Conservation (phyloP, 352 stramenopile genomes). For the Thalassiosira ordinaria region DNA sequence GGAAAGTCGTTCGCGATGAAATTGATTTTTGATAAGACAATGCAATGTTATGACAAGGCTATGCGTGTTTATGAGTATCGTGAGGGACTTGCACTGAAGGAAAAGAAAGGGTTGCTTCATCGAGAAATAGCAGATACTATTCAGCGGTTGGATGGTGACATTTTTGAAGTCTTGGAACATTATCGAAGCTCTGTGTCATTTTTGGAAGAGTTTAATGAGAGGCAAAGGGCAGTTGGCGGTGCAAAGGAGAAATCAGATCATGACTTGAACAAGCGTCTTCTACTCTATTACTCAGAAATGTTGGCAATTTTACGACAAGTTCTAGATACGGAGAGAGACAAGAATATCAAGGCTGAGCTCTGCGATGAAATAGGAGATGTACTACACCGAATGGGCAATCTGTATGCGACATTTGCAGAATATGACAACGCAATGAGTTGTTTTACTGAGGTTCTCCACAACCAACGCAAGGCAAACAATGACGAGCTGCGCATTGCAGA, state of each 20-base stretch:
- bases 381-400: conserved; percentile 70
- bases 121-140: conserved; percentile 53
- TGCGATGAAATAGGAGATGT: conserved; percentile 68
- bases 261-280: conserved; percentile 50
- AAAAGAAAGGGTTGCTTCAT: conserved; percentile 65
- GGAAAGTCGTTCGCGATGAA: conserved; percentile 62
- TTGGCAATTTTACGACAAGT: conserved; percentile 58
- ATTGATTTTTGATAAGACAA: conserved; percentile 60
- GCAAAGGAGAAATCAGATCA: conserved; percentile 24
- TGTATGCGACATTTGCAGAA: conserved; percentile 58
- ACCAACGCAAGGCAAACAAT: conserved; percentile 53
- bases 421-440: conserved; percentile 63
- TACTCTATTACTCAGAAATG: conserved; percentile 68
- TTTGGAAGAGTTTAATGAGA: conserved; percentile 66
- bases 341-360: conserved; percentile 49
- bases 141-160: conserved; percentile 53
- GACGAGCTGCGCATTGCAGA: conserved; percentile 72
- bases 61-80: conserved; percentile 62
- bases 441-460: conserved; percentile 64
- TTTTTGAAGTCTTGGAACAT: conserved; percentile 62
- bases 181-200: conserved; percentile 64
- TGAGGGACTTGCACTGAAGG: conserved; percentile 54
- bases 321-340: conserved; percentile 49
- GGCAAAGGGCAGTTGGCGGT: neutral
- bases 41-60: conserved; percentile 72